Conservation (phyloP, 208 protist genomes). For the Novymonas esmeraldas region DNA sequence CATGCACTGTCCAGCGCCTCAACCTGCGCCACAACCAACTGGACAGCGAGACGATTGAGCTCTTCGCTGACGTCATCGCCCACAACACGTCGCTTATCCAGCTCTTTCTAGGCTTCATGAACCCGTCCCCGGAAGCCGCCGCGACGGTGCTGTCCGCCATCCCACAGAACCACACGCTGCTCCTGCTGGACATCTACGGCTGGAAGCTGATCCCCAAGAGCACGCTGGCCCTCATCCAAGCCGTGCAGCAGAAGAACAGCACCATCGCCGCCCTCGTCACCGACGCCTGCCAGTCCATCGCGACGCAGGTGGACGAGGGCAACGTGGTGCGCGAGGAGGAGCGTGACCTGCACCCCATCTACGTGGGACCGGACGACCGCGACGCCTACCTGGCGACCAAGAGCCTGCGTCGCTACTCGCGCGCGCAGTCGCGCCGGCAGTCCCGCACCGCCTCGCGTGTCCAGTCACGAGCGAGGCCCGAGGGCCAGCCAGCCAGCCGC, state of each 20-base stretch:
- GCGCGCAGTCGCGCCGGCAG: constrained; percentile 76
- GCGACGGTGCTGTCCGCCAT: constrained; percentile 62
- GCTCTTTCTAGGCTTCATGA: constrained; percentile 93
- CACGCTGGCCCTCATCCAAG: constrained; percentile 37
- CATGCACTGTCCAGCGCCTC: constrained; percentile 80
- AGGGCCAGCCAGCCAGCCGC: constrained; percentile 26
- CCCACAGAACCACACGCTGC: constrained; percentile 58
- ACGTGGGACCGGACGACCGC: constrained; percentile 85
- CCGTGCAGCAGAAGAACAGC: constrained; percentile 59
- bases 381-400: constrained; percentile 87
- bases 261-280: constrained; percentile 74
- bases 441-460: constrained; percentile 36
- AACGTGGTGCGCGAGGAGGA: constrained; percentile 67
- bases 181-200: constrained; percentile 86
- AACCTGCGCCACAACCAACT: constrained; percentile 88
- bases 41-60: constrained; percentile 70
- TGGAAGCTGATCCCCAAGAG: constrained; percentile 68
- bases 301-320: constrained; percentile 50
- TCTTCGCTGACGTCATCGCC: constrained; percentile 65
- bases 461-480: constrained; percentile 3
- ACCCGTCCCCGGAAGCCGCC: constrained; percentile 60
- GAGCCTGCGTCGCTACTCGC: constrained; percentile 75
- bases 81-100: constrained; percentile 86
- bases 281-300: constrained; percentile 73
- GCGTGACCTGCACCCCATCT: constrained; percentile 67